Evolutionary conservation across 208 protist species (phyloP).

Genomic region (Leishmania major): DNA sequence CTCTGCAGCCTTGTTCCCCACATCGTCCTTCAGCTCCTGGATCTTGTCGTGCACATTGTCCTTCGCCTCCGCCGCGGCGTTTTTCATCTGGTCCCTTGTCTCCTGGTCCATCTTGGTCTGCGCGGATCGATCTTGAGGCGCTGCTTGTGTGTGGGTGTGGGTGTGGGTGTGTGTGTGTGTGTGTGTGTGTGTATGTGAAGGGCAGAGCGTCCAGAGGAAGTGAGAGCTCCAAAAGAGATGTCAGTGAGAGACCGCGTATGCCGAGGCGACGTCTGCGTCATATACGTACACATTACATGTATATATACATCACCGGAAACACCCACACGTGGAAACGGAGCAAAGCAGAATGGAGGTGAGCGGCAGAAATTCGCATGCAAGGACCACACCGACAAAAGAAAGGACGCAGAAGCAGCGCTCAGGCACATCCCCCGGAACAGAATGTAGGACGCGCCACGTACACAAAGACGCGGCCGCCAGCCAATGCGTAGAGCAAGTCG

Average conservation of each 20-base stretch:
- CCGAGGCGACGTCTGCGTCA: neutral
- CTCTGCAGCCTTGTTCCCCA: neutral
- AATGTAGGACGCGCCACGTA: no score
- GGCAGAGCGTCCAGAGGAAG: neutral
- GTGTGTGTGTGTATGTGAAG: neutral
- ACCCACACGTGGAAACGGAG: neutral
- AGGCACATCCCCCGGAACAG: no score
- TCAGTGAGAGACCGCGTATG: neutral
- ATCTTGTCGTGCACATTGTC: constrained; percentile 4
- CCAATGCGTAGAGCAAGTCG: neutral
- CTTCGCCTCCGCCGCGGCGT: constrained; percentile 3
- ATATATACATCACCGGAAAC: no score
- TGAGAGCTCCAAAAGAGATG: neutral
- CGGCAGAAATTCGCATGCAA: neutral
- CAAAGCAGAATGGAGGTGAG: neutral
- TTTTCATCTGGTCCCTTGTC: constrained; percentile 3
- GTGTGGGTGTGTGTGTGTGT: neutral
- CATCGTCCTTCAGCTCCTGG: constrained; percentile 4
- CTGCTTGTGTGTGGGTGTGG: neutral
- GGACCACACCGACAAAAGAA: neutral
- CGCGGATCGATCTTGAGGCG: neutral
- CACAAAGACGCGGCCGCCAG: no score
- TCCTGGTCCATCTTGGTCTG: constrained; percentile 10
- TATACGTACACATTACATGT: no score
- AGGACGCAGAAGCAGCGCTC: no score